Conservation (phyloP, 441 rosid genomes). For the Erodium texanum region DNA sequence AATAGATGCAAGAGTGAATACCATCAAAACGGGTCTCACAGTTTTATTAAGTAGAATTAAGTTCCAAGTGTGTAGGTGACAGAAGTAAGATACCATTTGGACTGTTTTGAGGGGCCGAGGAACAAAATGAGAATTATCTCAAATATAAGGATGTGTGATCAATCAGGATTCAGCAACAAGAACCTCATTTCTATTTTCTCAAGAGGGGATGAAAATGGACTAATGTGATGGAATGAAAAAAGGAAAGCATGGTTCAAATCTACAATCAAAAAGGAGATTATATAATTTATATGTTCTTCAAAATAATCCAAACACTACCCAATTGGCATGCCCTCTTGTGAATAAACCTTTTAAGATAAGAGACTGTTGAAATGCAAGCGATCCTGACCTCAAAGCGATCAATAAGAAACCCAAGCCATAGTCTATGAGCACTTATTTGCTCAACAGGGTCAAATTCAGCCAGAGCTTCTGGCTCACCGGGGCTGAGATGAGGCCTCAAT, state of each 20-base stretch:
- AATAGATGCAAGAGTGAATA: neutral
- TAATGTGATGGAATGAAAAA: neutral
- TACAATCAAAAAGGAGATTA: neutral
- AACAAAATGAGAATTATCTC: constrained; percentile 3
- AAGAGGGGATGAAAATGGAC: constrained; percentile 1
- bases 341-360: neutral
- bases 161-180: neutral
- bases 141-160: neutral
- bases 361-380: constrained; percentile 12
- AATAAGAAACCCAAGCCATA: constrained; percentile 91
- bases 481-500: constrained; percentile 85
- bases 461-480: constrained; percentile 76
- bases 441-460: constrained; percentile 78
- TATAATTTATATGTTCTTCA: neutral
- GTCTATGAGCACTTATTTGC: constrained; percentile 88
- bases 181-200: neutral
- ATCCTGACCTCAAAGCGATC: constrained; percentile 92
- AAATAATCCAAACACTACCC: neutral
- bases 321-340: neutral
- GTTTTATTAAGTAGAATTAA: neutral
- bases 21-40: neutral
- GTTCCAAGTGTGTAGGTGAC: neutral
- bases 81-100: neutral
- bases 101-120: neutral
- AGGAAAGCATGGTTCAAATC: neutral